Percentiles rank a stretch among this genome's conserved stretches.
phyloP scores from a whole-genome alignment of 139 green algal genomes.

The Zygnema circumcarinatum region DNA sequence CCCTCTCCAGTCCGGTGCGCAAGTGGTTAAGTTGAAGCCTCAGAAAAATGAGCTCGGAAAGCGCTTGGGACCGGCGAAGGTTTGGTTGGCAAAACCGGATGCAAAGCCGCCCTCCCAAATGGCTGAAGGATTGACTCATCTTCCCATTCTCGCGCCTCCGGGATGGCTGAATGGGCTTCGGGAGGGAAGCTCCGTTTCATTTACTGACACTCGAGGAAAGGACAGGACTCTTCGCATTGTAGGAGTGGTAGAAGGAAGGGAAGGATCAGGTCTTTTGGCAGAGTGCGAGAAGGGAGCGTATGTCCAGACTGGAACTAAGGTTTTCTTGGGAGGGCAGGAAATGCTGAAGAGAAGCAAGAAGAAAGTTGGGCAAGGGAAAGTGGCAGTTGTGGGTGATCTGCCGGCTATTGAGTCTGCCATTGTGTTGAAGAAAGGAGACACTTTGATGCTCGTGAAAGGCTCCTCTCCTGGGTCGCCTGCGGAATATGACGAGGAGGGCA shows the following conservation, averaged over 20 bases:
- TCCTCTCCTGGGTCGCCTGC: not conserved
- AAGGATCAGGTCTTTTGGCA: not conserved
- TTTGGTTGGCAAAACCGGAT: conserved; percentile 19
- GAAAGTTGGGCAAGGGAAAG: not conserved
- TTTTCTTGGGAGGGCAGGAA: not conserved
- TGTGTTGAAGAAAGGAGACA: conserved; percentile 32
- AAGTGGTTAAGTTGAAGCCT: conserved; percentile 29
- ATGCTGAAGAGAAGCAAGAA: conserved; percentile 1
- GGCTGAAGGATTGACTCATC: not conserved
- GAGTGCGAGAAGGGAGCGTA: conserved; percentile 21
- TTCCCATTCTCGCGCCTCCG: conserved; percentile 9
- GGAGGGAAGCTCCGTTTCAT: not conserved
- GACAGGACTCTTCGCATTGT: not conserved
- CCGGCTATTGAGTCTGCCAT: conserved; percentile 32
- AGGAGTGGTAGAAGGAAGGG: not conserved
- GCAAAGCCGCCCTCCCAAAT: not conserved
- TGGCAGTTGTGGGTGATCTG: conserved; percentile 18
- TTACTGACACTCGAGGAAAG: conserved; percentile 41
- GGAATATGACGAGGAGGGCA: not conserved
- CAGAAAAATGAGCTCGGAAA: conserved; percentile 19
- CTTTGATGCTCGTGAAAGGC: conserved; percentile 20
- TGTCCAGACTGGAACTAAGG: conserved; percentile 18
- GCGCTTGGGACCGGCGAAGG: not conserved
- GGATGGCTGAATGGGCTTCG: conserved; percentile 6
- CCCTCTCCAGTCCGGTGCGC: not conserved